Evolutionary conservation across 2,329 filamentous ascomycete species (phyloP).

Genomic region (Stenocarpella maydis): DNA sequence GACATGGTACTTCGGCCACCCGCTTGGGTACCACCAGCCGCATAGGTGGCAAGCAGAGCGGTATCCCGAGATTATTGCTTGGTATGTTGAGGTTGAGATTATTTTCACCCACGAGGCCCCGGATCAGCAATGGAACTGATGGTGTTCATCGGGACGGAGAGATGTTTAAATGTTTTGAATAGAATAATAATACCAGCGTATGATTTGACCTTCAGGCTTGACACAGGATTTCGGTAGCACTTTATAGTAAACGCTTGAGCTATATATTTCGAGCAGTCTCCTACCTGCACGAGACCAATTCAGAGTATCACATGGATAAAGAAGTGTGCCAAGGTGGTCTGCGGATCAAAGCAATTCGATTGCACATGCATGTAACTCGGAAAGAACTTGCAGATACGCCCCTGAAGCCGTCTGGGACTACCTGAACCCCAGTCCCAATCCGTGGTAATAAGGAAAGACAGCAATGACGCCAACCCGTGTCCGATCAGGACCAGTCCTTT

Average conservation of each 20-base stretch:
- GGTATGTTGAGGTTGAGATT: slow-evolving; percentile 43
- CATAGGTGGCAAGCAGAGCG: slow-evolving; percentile 38
- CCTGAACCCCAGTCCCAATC: slow-evolving; percentile 1
- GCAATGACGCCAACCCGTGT: background rate
- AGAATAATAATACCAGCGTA: background rate
- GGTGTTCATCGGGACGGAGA: background rate
- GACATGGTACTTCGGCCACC: slow-evolving; percentile 38
- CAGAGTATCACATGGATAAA: background rate
- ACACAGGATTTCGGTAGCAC: no score
- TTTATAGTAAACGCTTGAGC: no score
- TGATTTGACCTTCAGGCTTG: background rate
- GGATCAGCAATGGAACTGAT: slow-evolving; percentile 4
- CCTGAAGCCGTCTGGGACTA: background rate
- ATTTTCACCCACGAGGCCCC: slow-evolving; percentile 21
- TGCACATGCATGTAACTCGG: background rate
- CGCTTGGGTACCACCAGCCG: slow-evolving; percentile 41
- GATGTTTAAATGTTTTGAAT: background rate
- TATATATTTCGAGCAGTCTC: no score
- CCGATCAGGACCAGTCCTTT: background rate
- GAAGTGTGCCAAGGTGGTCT: background rate
- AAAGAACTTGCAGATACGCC: background rate
- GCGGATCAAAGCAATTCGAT: background rate
- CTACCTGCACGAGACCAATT: no score
- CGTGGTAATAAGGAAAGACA: background rate
- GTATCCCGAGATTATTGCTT: slow-evolving; percentile 40